These are phyloP conservation scores for Candida rishiriensis DNA, from an alignment of 805 yeast genomes.

Conservation along the genomic window DNA sequence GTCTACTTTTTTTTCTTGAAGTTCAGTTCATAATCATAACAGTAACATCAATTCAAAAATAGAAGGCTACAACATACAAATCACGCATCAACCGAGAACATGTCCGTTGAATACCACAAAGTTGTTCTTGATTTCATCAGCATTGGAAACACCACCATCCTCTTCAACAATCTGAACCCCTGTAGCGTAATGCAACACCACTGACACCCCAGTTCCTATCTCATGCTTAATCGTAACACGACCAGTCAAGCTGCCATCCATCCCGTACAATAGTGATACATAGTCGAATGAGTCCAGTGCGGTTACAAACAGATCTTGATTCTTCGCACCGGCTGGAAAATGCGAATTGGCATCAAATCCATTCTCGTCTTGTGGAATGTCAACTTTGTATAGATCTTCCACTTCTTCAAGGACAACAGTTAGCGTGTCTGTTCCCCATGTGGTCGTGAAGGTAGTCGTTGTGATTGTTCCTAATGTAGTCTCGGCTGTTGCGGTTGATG, in stretches of 20 bases:
- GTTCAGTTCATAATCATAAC: too few species aligned
- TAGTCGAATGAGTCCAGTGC: slow-evolving; percentile 3
- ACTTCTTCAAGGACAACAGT: background rate
- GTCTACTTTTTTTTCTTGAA: too few species aligned
- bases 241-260: background rate
- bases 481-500: too few species aligned
- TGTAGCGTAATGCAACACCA: background rate
- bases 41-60: too few species aligned
- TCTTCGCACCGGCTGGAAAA: background rate
- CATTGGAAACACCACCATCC: background rate
- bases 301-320: slow-evolving; percentile 5
- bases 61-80: too few species aligned
- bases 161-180: background rate
- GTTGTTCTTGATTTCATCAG: too few species aligned
- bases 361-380: slow-evolving; percentile 2
- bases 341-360: background rate
- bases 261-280: background rate
- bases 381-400: background rate
- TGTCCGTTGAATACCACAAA: too few species aligned
- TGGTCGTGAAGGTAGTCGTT: too few species aligned
- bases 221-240: background rate
- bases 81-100: too few species aligned
- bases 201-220: background rate
- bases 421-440: too few species aligned
- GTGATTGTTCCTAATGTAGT: too few species aligned